Evolutionary conservation across 2,329 filamentous ascomycete species (phyloP).

Genomic region (Cryphonectria japonica): DNA sequence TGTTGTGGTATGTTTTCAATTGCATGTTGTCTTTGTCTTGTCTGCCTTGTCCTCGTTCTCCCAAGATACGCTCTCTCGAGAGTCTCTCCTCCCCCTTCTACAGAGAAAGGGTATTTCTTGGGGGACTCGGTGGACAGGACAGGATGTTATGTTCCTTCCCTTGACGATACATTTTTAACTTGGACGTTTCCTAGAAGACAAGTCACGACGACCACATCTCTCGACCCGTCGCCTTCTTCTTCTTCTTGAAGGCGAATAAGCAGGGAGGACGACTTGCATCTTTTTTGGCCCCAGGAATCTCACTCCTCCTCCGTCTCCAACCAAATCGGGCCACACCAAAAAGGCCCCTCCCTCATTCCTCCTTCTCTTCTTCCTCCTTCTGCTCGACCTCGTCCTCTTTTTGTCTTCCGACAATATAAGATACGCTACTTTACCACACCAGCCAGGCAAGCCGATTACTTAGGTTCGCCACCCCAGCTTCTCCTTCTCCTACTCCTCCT

Average conservation of each 20-base stretch:
- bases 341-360: neutral
- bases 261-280: neutral
- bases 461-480: conserved; percentile 3
- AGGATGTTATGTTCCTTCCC: neutral
- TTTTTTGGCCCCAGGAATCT: neutral
- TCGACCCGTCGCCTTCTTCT: neutral
- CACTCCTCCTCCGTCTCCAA: neutral
- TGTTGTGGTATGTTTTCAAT: neutral
- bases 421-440: neutral
- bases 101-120: neutral
- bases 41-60: neutral
- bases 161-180: neutral
- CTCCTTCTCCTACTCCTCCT: neutral
- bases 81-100: neutral
- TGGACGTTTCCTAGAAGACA: neutral
- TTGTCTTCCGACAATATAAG: neutral
- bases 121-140: neutral
- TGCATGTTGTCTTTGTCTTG: neutral
- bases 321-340: neutral
- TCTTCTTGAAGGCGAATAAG: neutral
- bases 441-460: neutral
- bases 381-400: neutral
- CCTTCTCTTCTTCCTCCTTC: neutral
- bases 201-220: neutral
- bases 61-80: too few species aligned